Evolutionary conservation across 139 green algal species (phyloP).

Genomic region (Micractinium sp.): DNA sequence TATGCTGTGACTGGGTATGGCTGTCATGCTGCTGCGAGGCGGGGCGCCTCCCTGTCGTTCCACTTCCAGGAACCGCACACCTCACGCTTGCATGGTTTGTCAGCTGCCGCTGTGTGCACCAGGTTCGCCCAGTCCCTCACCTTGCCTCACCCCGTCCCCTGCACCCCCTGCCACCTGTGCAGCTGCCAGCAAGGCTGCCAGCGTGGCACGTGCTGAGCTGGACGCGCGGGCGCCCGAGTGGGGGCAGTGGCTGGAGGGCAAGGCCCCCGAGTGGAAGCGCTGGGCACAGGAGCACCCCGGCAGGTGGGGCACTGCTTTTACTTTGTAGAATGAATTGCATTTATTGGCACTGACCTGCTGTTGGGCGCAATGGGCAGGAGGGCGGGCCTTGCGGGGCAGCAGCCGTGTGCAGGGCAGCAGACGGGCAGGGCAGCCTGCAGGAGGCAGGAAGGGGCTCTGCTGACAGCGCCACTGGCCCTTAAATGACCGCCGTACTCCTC

Average conservation of each 20-base stretch:
- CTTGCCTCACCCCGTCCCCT: not conserved
- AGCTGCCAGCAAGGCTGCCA: conserved; percentile 5
- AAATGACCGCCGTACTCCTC: not conserved
- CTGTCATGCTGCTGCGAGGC: too few species aligned
- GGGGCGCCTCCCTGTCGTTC: too few species aligned
- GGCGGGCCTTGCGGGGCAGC: too few species aligned
- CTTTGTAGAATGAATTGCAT: too few species aligned
- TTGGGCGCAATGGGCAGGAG: too few species aligned
- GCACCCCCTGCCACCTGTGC: not conserved
- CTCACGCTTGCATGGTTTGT: not conserved
- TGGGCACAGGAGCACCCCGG: conserved; percentile 31
- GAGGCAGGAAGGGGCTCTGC: not conserved
- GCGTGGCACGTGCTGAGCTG: not conserved
- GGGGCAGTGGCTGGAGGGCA: not conserved
- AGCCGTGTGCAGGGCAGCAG: not conserved
- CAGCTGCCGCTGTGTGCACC: not conserved
- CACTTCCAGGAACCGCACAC: too few species aligned
- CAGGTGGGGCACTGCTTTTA: conserved; percentile 16
- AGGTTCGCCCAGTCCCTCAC: not conserved
- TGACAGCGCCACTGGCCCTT: not conserved
- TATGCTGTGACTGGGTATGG: too few species aligned
- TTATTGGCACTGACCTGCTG: not conserved
- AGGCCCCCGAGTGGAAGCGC: not conserved
- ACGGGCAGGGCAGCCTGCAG: not conserved
- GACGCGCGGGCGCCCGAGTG: conserved; percentile 1